Base-by-base conservation (phyloP, 345 rosid genomes). In the Eucalyptus cladocalyx region DNA sequence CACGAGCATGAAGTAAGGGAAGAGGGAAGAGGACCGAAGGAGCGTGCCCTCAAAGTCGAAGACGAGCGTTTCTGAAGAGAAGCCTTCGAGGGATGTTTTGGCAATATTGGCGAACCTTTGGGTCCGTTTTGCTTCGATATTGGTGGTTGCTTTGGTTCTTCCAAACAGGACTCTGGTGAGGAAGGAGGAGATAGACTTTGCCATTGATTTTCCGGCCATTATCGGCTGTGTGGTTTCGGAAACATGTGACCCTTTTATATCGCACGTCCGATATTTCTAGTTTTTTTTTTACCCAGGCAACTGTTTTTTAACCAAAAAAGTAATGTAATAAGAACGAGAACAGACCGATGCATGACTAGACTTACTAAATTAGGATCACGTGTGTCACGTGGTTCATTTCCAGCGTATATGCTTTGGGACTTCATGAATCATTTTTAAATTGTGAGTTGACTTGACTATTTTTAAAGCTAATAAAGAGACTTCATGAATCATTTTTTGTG, bases 1-100 rank as follows among this genome's bases (percentile, higher is more conserved):
- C 45, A 92, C 94, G 23, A 93, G 92, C 94, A 92, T 92, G 91
- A 91, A 93, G 92, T 92, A 93, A 53, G 94, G 94, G 88, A 93
- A 92, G 88, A 90, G 43, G n/a, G 91, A 89, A 15, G 91, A 58
- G 45, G 93, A 91, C 32, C 87, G 91, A 60, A 93, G 67, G 23
- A 93, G 32, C 14, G 93, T 80, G 50, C 90, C 93, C n/a, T 51
- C 87, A 62, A 89, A 86, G 88, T 89, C 88, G 24, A 87, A 89
- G 48, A 89, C 90, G 37, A 89, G 49, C 24, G 90, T 89, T 76
- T 67, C 87, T 53, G 86, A 30, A 26, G 76, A 80, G 76, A 87
- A 65, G 86, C 42, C 69, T 24, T 89, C 65, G 11, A 37, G 37
- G 65, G 88, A 37, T 34, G 58, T 32, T 53, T 86, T 86, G 65